Evolutionary conservation across 2,329 filamentous ascomycete genomes (phyloP), one percentile per base, ranked within the genome.

Genomic region (Tolypocladium endophyticum): DNA sequence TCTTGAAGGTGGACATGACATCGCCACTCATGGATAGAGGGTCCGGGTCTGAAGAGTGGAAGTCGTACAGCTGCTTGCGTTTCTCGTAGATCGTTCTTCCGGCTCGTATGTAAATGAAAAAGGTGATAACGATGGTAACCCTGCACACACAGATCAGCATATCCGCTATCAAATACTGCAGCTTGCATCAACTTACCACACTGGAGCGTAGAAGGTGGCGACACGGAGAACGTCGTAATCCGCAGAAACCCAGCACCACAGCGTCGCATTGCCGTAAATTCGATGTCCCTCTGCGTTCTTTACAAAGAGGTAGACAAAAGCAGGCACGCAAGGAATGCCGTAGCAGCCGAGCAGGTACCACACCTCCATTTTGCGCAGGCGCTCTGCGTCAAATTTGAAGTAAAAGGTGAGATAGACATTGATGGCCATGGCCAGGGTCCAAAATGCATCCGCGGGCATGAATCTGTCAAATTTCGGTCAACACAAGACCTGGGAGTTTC

Each of bases 331-430:
- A 0, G 90, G 88, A 3, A 90, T 62, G 0, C 89, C 89, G 62
- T 94, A 94, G 69, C 88, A 91, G 59, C 78, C 69, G 1, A 86
- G 38, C 1, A 90, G 70, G 64, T 94, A 94, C 60, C 81, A 86
- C 54, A 86, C 81, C 69, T 94, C 90, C 69, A 93, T 80, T 53
- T 73, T 78, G 14, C 84, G 84, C 18, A 94, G 75, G 58, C 82
- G 80, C 4, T 79, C 73, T 1, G 86, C 83, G 61, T 88, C 84
- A 65, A 86, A 92, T 63, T 88, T 88, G 67, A 79, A 80, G 71
- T 91, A 92, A 68, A 94, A 91, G 0, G 89, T 92, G 18, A 93
- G 74, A 70, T 90, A 90, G 57, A 94, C 90, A 69, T 94, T 95
- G 65, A 87, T 80, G 1, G 90, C 89, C 90, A 95, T 94, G 58